Base-by-base conservation (phyloP, 2,329 filamentous ascomycete genomes). In the Stromatinia cepivora region DNA sequence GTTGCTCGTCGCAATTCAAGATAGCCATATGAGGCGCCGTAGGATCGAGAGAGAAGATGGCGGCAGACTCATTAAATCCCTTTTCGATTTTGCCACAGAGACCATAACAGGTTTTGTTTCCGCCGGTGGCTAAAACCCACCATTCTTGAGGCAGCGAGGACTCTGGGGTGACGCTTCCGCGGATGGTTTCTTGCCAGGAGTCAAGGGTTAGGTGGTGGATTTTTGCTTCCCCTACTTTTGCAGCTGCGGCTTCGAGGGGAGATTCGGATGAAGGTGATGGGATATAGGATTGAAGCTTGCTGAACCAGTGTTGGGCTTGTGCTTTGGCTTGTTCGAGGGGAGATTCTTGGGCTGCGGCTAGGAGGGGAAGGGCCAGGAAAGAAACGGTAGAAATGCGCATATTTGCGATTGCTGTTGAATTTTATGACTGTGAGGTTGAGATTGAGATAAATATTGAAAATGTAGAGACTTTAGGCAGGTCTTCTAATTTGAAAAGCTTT, bases 51-150 rank as follows among this genome's bases (percentile, higher is more conserved):
- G 89, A 85, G 76, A 93, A 87, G 76, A 89, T 83, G 73, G 83
- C 81, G 22, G 88, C 87, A 13, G 89, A 86, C 77, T 89, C 85
- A 82, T 90, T 87, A 81, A 87, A 90, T 34, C 90, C 90, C 69
- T 82, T 81, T 76, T 92, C 90, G 66, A 89, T 81, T 71, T 82
- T 83, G 54, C 77, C 83, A 80, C 92, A 94, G 76, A 86, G 84
- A 74, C 90, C 91, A 66, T 72, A 77, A 72, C 92, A 94, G 45
- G 91, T 93, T 82, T 88, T 90, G 84, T 94, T 93, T 74, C 90
- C 84, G 69, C 92, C 92, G 13, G 88, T 91, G 74, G 92, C 81
- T 74, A 91, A 84, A 71, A 94, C 82, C 84, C 91, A 89, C 90
- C 90, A 93, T 80, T 93, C 89, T 80, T 90, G 89, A 7, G 91